Percentiles rank a stretch among this genome's conserved stretches.
phyloP scores from a whole-genome alignment of 768 basidiomycete genomes.

The Chalciporus pseudorubinellus region DNA sequence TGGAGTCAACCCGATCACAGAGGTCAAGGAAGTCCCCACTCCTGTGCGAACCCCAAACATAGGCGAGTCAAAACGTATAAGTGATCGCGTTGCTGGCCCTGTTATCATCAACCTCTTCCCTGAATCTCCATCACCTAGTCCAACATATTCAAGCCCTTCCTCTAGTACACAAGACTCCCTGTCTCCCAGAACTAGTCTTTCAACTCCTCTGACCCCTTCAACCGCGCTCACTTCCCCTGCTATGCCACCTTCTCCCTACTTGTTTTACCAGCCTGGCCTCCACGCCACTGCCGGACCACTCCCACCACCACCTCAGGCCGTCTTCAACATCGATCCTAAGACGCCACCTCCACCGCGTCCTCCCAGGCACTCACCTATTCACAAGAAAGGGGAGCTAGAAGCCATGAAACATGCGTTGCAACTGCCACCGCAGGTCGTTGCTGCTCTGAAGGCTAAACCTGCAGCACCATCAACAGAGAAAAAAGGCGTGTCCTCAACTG shows the following conservation, averaged over 20 bases:
- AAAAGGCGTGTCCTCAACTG: conserved; percentile 23
- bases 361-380: conserved; percentile 57
- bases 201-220: conserved; percentile 26
- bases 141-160: conserved; percentile 25
- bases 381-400: conserved; percentile 48
- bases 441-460: conserved; percentile 34
- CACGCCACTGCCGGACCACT: conserved; percentile 74
- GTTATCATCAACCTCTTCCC: conserved; percentile 51
- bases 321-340: conserved; percentile 45
- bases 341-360: conserved; percentile 58
- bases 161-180: conserved; percentile 29
- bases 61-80: conserved; percentile 59
- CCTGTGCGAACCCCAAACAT: conserved; percentile 57
- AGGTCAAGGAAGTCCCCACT: conserved; percentile 22
- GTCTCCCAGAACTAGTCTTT: conserved; percentile 24
- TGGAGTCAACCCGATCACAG: conserved; percentile 29
- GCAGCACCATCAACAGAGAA: conserved; percentile 19
- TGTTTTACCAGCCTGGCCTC: conserved; percentile 63
- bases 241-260: conserved; percentile 39
- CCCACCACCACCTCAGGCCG: conserved; percentile 64
- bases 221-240: conserved; percentile 29
- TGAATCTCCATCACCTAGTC: conserved; percentile 29
- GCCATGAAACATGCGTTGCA: conserved; percentile 59
- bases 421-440: conserved; percentile 53
- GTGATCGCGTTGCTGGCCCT: conserved; percentile 59